phyloP scores from a whole-genome alignment of 306 rosid species.

The Acmispon strigosus region DNA sequence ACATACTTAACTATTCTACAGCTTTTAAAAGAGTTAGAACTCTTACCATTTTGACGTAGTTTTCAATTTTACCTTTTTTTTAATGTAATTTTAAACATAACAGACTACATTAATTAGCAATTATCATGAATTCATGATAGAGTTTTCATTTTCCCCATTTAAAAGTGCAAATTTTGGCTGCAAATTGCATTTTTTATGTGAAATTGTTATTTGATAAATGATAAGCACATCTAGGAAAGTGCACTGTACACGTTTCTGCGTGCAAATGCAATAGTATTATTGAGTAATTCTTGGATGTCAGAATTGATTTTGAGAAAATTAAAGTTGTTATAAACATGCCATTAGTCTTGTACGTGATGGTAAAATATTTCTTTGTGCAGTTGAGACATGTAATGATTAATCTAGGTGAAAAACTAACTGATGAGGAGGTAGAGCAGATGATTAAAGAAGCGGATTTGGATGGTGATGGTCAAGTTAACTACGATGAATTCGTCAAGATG shows the following conservation, averaged over 20 bases:
- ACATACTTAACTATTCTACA: too few relatives aligned
- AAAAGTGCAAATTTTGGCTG: background rate
- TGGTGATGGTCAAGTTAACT: conserved; percentile 90
- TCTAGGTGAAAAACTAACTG: conserved; percentile 74
- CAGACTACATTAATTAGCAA: too few relatives aligned
- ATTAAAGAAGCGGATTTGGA: conserved; percentile 89
- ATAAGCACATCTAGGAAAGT: conserved; percentile 26
- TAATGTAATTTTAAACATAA: too few relatives aligned
- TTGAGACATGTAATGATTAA: conserved; percentile 91
- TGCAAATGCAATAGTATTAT: conserved; percentile 22
- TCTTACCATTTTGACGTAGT: too few relatives aligned
- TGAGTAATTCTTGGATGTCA: too few relatives aligned
- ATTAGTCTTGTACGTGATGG: background rate
- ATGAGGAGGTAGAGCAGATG: conserved; percentile 90
- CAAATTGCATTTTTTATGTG: background rate
- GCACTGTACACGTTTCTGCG: conserved; percentile 43
- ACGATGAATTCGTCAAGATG: conserved; percentile 82
- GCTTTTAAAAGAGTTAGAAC: too few relatives aligned
- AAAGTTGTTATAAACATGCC: too few relatives aligned
- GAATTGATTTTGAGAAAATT: too few relatives aligned
- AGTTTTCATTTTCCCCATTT: too few relatives aligned
- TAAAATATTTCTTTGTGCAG: conserved; percentile 19
- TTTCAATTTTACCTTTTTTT: too few relatives aligned
- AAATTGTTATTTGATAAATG: background rate
- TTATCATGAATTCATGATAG: too few relatives aligned